Conservation (phyloP, 495 filamentous ascomycete species). For the Lasiosphaeriaceae sp. region DNA sequence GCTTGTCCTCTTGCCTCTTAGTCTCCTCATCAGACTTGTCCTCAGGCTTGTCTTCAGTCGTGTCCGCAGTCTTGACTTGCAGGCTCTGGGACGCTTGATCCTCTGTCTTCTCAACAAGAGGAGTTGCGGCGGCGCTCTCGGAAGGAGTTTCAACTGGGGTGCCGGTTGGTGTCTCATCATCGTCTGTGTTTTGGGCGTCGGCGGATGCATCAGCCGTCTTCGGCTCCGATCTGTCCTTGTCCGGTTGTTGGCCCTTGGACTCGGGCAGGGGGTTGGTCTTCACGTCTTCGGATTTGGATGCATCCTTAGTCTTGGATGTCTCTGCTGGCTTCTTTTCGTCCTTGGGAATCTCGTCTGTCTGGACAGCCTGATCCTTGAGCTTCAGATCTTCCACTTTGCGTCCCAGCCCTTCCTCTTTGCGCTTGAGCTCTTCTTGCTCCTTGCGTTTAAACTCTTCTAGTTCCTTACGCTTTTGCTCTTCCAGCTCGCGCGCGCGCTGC, state of each 20-base stretch:
- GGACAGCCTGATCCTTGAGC: slow-evolving; percentile 7
- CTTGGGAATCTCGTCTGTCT: slow-evolving; percentile 2
- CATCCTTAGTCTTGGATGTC: slow-evolving; percentile 28
- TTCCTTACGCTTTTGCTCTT: slow-evolving; percentile 39
- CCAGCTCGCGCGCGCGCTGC: slow-evolving; percentile 34
- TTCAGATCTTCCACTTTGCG: slow-evolving; percentile 21
- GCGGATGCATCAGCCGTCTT: slow-evolving; percentile 9
- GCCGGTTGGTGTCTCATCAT: slow-evolving; percentile 17
- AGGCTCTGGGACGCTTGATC: slow-evolving; percentile 8
- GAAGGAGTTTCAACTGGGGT: slow-evolving; percentile 24
- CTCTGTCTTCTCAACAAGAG: slow-evolving; percentile 24
- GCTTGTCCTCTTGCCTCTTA: no score
- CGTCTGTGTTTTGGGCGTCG: slow-evolving; percentile 8
- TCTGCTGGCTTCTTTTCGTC: slow-evolving; percentile 25
- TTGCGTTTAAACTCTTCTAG: slow-evolving; percentile 38
- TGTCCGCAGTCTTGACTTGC: background rate
- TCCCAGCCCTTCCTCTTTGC: slow-evolving; percentile 26
- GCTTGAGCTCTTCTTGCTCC: slow-evolving; percentile 25
- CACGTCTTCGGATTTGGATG: slow-evolving; percentile 12
- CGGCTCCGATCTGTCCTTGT: slow-evolving; percentile 1
- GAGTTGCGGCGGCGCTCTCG: slow-evolving; percentile 22
- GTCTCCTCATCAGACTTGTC: slow-evolving; percentile 3
- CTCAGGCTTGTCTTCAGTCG: slow-evolving; percentile 8
- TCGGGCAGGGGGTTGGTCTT: slow-evolving; percentile 7
- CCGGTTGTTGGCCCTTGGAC: slow-evolving; percentile 8